Conservation (phyloP, 2,329 filamentous ascomycete species). For the Ascochyta lentis region DNA sequence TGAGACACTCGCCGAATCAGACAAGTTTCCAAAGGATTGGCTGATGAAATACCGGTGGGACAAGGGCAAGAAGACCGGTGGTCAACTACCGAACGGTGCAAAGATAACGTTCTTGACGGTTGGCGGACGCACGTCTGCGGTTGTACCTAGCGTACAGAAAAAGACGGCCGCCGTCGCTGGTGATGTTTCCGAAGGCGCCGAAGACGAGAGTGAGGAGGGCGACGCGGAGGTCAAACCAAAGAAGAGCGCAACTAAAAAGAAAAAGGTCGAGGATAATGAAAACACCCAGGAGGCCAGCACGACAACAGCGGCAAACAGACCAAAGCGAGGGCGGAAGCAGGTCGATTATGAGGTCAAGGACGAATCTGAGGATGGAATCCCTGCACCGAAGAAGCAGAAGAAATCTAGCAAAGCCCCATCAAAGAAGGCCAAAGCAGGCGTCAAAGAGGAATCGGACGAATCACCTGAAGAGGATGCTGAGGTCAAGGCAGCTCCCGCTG, state of each 20-base stretch:
- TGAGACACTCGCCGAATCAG: slow-evolving; percentile 79
- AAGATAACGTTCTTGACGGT: slow-evolving; percentile 88
- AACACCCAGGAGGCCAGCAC: slow-evolving; percentile 11
- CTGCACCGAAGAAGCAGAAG: slow-evolving; percentile 37
- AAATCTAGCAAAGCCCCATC: neutral
- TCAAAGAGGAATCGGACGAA: neutral
- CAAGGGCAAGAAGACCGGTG: slow-evolving; percentile 78
- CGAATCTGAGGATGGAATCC: slow-evolving; percentile 26
- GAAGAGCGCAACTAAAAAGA: slow-evolving; percentile 46
- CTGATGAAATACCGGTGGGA: slow-evolving; percentile 88
- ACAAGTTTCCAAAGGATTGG: slow-evolving; percentile 83
- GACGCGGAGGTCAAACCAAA: slow-evolving; percentile 36
- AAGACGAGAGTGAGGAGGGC: slow-evolving; percentile 28
- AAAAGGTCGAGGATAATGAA: slow-evolving; percentile 20
- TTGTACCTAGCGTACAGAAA: slow-evolving; percentile 85
- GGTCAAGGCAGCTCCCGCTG: slow-evolving; percentile 19
- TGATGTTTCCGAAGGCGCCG: slow-evolving; percentile 53
- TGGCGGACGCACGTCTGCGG: slow-evolving; percentile 88
- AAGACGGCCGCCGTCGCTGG: slow-evolving; percentile 70
- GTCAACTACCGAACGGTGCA: slow-evolving; percentile 79
- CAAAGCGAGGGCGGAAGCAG: slow-evolving; percentile 34
- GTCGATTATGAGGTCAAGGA: slow-evolving; percentile 24
- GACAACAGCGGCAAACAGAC: slow-evolving; percentile 2
- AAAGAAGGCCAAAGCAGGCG: neutral
- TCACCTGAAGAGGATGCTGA: neutral